phyloP scores from a whole-genome alignment of 345 rosid species.

The Citrus medica region DNA sequence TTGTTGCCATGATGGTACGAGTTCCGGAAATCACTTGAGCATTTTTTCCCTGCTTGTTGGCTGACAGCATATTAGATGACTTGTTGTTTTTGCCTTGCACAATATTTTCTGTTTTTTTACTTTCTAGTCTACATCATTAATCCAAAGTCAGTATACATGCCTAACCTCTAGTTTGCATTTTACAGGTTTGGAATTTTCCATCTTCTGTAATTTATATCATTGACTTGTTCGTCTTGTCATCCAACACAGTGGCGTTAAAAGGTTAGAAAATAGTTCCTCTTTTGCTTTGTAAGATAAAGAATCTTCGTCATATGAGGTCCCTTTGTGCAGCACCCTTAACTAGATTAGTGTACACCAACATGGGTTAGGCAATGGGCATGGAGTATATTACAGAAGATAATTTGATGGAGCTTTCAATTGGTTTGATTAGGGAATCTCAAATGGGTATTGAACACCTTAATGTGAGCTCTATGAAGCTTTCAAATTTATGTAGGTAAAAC shows the following conservation, averaged over 20 bases:
- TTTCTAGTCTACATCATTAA: not conserved
- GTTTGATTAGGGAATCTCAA: not conserved
- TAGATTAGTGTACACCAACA: not conserved
- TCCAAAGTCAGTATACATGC: not conserved
- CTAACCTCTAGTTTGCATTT: slow-evolving; percentile 11
- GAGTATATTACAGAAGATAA: not conserved
- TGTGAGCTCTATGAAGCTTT: not conserved
- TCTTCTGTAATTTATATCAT: slow-evolving; percentile 61
- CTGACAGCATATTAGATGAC: not conserved
- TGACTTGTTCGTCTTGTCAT: slow-evolving; percentile 73
- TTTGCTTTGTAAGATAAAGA: not conserved
- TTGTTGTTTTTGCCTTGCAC: not conserved
- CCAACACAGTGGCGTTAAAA: slow-evolving; percentile 67
- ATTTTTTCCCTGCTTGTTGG: not conserved
- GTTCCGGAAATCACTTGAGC: slow-evolving; percentile 6
- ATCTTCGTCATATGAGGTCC: not conserved
- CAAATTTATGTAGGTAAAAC: not conserved
- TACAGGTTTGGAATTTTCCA: slow-evolving; percentile 86
- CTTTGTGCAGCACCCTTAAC: not conserved
- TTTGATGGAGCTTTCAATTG: not conserved
- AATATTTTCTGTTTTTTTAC: not conserved
- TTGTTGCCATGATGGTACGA: slow-evolving; percentile 65
- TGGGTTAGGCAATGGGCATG: not conserved
- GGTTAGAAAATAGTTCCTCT: slow-evolving; percentile 37
- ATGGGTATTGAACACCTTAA: not conserved